These are phyloP conservation scores for Lathyrus tuberosus DNA, from an alignment of 306 rosid species.

Conservation along the genomic window DNA sequence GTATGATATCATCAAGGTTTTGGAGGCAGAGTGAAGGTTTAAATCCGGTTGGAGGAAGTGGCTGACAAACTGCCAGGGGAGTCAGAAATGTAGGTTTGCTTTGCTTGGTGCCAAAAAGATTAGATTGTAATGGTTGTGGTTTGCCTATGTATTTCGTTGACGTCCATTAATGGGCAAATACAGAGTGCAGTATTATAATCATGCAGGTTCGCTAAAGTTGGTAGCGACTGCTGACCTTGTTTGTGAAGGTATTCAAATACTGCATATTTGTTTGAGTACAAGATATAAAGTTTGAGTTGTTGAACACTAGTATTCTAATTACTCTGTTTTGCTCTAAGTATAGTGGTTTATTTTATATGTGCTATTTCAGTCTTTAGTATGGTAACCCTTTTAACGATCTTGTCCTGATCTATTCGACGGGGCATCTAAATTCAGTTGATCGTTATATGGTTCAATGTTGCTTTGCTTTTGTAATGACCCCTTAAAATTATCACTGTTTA, in stretches of 20 bases:
- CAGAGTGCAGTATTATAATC: conserved; percentile 48
- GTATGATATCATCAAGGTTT: conserved; percentile 47
- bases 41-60: conserved; percentile 37
- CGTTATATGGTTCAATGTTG: conserved; percentile 1
- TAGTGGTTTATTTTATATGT: conserved; percentile 1
- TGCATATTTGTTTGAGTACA: conserved; percentile 41
- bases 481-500: neutral
- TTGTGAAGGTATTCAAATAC: conserved; percentile 38
- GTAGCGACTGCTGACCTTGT: conserved; percentile 41
- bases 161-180: conserved; percentile 42
- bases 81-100: conserved; percentile 44
- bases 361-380: conserved; percentile 4
- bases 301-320: conserved; percentile 8
- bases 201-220: conserved; percentile 35
- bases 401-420: neutral
- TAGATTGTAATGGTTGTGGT: conserved; percentile 48
- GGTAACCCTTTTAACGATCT: neutral
- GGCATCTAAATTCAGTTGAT: neutral
- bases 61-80: conserved; percentile 32
- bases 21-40: conserved; percentile 37
- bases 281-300: conserved; percentile 32
- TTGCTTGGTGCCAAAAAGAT: conserved; percentile 37
- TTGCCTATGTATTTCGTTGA: conserved; percentile 44
- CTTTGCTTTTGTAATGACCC: neutral
- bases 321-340: conserved; percentile 14